Evolutionary conservation across 352 stramenopile species (phyloP).

Genomic region (Phytophthora cryptogea): DNA sequence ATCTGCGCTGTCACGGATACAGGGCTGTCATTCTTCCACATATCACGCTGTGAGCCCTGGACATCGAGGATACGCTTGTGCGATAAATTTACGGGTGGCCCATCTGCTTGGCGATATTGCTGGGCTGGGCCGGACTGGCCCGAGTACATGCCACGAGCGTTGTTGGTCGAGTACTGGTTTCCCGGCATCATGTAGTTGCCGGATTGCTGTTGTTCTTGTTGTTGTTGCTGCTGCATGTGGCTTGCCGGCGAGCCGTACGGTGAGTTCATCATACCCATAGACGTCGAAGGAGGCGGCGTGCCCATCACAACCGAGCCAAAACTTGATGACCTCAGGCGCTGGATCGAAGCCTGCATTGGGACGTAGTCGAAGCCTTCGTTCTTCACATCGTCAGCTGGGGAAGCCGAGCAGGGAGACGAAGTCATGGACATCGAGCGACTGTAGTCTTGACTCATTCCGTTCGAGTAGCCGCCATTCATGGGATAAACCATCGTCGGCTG

Average conservation of each 20-base stretch:
- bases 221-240: slow-evolving; percentile 37
- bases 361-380: slow-evolving; percentile 56
- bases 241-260: slow-evolving; percentile 37
- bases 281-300: slow-evolving; percentile 35
- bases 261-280: slow-evolving; percentile 43
- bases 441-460: slow-evolving; percentile 37
- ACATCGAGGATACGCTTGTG: slow-evolving; percentile 69
- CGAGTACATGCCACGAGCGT: slow-evolving; percentile 32
- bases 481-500: slow-evolving; percentile 45
- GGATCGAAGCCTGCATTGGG: slow-evolving; percentile 41
- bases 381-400: slow-evolving; percentile 31
- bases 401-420: slow-evolving; percentile 32
- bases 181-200: slow-evolving; percentile 42
- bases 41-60: slow-evolving; percentile 51
- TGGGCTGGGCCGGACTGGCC: slow-evolving; percentile 15
- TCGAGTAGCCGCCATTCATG: slow-evolving; percentile 33
- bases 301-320: slow-evolving; percentile 32
- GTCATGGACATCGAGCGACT: slow-evolving; percentile 38
- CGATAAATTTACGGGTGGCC: slow-evolving; percentile 40
- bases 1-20: slow-evolving; percentile 67
- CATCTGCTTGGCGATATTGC: slow-evolving; percentile 43
- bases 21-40: slow-evolving; percentile 69
- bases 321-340: slow-evolving; percentile 35
- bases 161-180: slow-evolving; percentile 32
- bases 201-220: slow-evolving; percentile 21